Percentiles rank a stretch among this genome's conserved stretches.
Evolutionary conservation across 176 grass and related monocot species (phyloP).

Genomic region (Guadua angustifolia): DNA sequence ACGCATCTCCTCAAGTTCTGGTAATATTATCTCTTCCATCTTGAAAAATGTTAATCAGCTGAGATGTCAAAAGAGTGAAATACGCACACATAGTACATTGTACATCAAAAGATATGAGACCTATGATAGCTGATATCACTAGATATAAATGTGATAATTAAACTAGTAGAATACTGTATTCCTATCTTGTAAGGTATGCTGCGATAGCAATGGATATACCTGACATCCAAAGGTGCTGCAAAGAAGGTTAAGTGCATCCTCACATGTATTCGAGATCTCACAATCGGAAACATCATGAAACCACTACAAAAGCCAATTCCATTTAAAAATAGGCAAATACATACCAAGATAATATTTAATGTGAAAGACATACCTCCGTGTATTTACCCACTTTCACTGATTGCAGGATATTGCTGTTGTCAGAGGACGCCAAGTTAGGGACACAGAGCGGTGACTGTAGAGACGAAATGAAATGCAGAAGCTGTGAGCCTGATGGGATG

Average conservation of each 20-base stretch:
- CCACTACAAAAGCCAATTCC: conserved; percentile 68
- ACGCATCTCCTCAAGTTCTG: conserved; percentile 96
- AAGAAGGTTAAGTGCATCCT: conserved; percentile 83
- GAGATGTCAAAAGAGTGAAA: conserved; percentile 32
- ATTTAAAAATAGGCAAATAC: conserved; percentile 24
- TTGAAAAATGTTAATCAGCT: conserved; percentile 64
- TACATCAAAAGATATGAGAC: neutral
- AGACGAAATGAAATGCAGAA: conserved; percentile 34
- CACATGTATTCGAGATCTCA: conserved; percentile 87
- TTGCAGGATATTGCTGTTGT: conserved; percentile 66
- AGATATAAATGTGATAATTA: conserved; percentile 2
- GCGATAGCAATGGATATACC: conserved; percentile 51
- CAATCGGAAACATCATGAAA: conserved; percentile 89
- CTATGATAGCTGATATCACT: neutral
- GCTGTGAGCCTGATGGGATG: conserved; percentile 19
- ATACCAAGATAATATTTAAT: conserved; percentile 24
- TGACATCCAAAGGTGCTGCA: conserved; percentile 66
- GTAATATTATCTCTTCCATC: conserved; percentile 92
- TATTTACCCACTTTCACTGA: conserved; percentile 92
- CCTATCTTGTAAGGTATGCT: neutral
- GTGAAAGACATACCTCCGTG: conserved; percentile 62
- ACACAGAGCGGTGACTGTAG: conserved; percentile 78
- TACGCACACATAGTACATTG: conserved; percentile 5
- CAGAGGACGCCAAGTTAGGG: conserved; percentile 72
- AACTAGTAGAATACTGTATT: neutral